Evolutionary conservation across 148 eudicot species (phyloP).

Genomic region (Limonium bicolor): DNA sequence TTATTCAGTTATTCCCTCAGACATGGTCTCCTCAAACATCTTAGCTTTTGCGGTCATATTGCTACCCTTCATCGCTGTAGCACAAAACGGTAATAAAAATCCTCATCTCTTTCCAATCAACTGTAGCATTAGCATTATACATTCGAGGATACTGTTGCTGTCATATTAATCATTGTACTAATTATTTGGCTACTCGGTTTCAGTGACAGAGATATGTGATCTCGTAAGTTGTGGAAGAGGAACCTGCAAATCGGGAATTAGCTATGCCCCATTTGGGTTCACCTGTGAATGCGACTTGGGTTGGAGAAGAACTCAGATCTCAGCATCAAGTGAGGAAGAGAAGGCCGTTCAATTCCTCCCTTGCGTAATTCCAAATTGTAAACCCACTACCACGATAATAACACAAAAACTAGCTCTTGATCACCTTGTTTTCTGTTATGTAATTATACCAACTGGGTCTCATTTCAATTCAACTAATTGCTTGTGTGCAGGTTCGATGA

Average conservation of each 20-base stretch:
- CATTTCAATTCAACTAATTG: neutral
- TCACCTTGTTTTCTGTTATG: neutral
- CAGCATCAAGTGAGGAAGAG: neutral
- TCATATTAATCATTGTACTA: neutral
- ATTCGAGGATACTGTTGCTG: no score
- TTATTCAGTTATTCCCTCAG: neutral
- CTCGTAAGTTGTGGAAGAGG: constrained; percentile 2
- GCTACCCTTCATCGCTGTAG: neutral
- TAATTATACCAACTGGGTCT: neutral
- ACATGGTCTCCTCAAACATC: neutral
- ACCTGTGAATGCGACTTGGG: constrained; percentile 1
- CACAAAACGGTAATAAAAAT: neutral
- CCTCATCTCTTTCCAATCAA: neutral
- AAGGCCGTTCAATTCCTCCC: constrained; percentile 1
- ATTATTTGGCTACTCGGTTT: neutral
- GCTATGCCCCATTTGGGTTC: constrained; percentile 1
- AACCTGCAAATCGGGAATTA: constrained; percentile 3
- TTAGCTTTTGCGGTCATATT: neutral
- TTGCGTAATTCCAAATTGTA: constrained; percentile 4
- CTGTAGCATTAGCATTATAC: no score
- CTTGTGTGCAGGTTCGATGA: constrained; percentile 33
- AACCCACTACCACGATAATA: neutral
- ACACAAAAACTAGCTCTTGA: neutral
- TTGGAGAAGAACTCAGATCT: neutral
- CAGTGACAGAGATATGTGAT: constrained; percentile 1